phyloP scores from a whole-genome alignment of 768 basidiomycete species.

The Russula earlei region DNA sequence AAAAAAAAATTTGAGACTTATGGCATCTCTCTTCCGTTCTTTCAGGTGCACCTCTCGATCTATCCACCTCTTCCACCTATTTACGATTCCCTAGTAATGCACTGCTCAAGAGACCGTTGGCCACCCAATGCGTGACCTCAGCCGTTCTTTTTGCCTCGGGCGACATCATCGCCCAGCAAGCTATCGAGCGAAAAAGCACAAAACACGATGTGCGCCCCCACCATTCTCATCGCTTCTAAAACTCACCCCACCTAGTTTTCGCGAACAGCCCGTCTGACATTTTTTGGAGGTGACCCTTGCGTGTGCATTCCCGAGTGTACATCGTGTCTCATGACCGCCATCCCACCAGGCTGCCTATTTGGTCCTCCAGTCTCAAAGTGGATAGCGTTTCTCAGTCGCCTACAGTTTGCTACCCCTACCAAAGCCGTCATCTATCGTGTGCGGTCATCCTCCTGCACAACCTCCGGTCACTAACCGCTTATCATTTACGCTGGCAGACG shows the following conservation, averaged over 20 bases:
- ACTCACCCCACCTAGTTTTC: constrained; percentile 31
- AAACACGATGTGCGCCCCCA: constrained; percentile 54
- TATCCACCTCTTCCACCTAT: not conserved
- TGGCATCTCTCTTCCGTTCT: constrained; percentile 30
- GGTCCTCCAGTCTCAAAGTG: constrained; percentile 78
- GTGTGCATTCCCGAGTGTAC: not conserved
- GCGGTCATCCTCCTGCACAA: constrained; percentile 18
- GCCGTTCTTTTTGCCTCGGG: constrained; percentile 63
- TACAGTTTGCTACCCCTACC: constrained; percentile 56
- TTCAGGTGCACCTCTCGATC: constrained; percentile 28
- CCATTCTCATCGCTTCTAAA: not conserved
- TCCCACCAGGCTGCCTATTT: constrained; percentile 47
- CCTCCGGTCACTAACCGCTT: not conserved
- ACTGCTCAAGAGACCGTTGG: constrained; percentile 52
- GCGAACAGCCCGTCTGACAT: constrained; percentile 53
- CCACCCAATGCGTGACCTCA: constrained; percentile 56
- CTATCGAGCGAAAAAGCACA: constrained; percentile 58
- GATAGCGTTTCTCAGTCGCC: constrained; percentile 62
- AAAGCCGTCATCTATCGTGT: constrained; percentile 56
- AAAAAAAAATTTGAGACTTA: too few species aligned
- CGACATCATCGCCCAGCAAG: constrained; percentile 82
- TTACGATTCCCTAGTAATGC: constrained; percentile 35
- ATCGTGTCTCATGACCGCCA: not conserved
- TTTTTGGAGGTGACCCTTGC: constrained; percentile 54
- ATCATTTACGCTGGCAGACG: constrained; percentile 37